Evolutionary conservation across 208 protist species (phyloP), one percentile per base, ranked within the genome.

Genomic region (Wallacemonas sp.): DNA sequence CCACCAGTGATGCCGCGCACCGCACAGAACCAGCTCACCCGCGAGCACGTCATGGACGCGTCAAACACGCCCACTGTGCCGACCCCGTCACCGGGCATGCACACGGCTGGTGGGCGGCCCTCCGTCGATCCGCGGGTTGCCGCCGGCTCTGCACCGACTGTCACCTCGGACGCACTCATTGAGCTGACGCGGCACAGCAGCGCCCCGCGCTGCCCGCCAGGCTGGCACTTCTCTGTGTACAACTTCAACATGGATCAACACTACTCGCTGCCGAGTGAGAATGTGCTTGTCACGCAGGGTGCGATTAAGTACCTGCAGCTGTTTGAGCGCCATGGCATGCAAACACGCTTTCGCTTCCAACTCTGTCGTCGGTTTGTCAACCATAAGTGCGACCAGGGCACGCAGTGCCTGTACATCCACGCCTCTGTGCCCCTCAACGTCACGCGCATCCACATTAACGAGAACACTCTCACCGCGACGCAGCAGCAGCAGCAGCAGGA

Each of bases 341-440:
- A 86, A 25, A 85, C 80, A 1, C 76, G 82, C 10, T 86, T 82
- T 44, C 81, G 82, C 31, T 92, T 92, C 65, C 86, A 92, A 67
- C 48, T 88, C 28, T 89, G 86, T 65, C 76, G 81, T 44, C 73
- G 82, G 20, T 87, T 81, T 46, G 20, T 77, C 29, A 66, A 66
- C 45, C 54, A 72, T 16, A 70, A 66, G 39, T 92, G 86, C 72
- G 23, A 61, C 18, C 69, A 76, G 33, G 80, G 72, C 10, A 12
- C 50, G 16, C 52, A 79, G 61, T 92, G 86, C 49, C 70, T 64
- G 36, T 92, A 92, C 63, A 86, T 92, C 61, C 86, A 92, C 65
- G 68, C 72, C 44, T 55, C 57, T 26, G 61, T 63, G 14, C 14
- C 86, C 10, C 77, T 81, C 26, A 55, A 61, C 36, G 67, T 70